Evolutionary conservation across 192 early-diverging fungal genomes (phyloP).

Genomic region (Linnemannia exigua): DNA sequence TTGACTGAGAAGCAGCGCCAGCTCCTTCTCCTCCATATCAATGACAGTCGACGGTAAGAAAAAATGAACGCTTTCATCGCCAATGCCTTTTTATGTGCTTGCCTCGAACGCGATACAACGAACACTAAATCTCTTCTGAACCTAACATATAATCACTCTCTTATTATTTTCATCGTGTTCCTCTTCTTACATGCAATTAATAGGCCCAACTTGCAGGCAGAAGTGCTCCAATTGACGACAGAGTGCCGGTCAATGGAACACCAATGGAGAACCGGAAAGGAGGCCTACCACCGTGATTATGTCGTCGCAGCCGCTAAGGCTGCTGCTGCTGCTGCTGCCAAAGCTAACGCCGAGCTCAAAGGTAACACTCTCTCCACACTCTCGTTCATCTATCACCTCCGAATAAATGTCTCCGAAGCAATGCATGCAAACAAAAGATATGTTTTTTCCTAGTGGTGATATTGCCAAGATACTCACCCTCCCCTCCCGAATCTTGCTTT

Average conservation of each 20-base stretch:
- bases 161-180: background rate
- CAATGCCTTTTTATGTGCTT: background rate
- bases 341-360: constrained; percentile 17
- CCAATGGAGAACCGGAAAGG: constrained; percentile 29
- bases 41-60: constrained; percentile 14
- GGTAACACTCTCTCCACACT: background rate
- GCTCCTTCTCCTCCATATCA: constrained; percentile 22
- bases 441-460: background rate
- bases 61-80: background rate
- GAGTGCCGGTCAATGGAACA: constrained; percentile 22
- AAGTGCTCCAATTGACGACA: constrained; percentile 13
- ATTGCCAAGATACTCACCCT: background rate
- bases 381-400: background rate
- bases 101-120: background rate
- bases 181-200: too few relatives aligned
- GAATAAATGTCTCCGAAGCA: background rate
- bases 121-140: background rate
- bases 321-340: constrained; percentile 8
- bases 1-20: constrained; percentile 19
- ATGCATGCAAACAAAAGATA: background rate
- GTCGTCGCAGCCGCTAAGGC: constrained; percentile 25
- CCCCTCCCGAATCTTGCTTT: background rate
- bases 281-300: constrained; percentile 24
- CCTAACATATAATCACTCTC: background rate
- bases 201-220: constrained; percentile 25